phyloP scores from a whole-genome alignment of 805 yeast species.

The Metschnikowia peoriensis region DNA sequence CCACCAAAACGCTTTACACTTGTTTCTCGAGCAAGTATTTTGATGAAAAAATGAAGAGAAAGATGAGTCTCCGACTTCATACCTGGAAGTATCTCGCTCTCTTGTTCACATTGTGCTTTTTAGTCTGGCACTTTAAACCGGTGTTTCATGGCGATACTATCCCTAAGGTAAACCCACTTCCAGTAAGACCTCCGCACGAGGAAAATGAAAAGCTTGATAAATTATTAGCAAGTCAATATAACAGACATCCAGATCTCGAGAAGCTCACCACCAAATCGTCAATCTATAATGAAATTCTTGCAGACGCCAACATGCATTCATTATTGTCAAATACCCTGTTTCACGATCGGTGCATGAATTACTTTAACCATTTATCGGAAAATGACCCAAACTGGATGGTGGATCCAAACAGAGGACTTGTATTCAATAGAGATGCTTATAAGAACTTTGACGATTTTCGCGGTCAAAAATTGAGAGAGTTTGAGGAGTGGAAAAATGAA shows the following conservation, averaged over 20 bases:
- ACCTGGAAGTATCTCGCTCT: too few species aligned
- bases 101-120: too few species aligned
- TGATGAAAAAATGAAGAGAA: too few species aligned
- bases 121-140: too few species aligned
- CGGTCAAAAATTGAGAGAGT: conserved; percentile 22
- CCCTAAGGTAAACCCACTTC: too few species aligned
- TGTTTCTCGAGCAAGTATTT: too few species aligned
- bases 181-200: too few species aligned
- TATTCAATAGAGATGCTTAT: conserved; percentile 28
- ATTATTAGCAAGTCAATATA: too few species aligned
- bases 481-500: conserved; percentile 9
- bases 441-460: conserved; percentile 21
- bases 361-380: conserved; percentile 43
- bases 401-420: conserved; percentile 29
- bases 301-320: conserved; percentile 19
- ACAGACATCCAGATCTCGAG: conserved; percentile 2
- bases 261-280: conserved; percentile 1
- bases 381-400: conserved; percentile 45
- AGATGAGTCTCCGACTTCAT: too few species aligned
- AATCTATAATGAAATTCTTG: conserved; percentile 24
- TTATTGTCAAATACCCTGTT: conserved; percentile 22
- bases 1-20: too few species aligned
- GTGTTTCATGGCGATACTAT: too few species aligned
- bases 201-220: too few species aligned
- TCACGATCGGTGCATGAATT: conserved; percentile 42